Evolutionary conservation across 1,139 yeast species (phyloP), one percentile per base, ranked within the genome.

Genomic region (Sugiyamaella pinicola): DNA sequence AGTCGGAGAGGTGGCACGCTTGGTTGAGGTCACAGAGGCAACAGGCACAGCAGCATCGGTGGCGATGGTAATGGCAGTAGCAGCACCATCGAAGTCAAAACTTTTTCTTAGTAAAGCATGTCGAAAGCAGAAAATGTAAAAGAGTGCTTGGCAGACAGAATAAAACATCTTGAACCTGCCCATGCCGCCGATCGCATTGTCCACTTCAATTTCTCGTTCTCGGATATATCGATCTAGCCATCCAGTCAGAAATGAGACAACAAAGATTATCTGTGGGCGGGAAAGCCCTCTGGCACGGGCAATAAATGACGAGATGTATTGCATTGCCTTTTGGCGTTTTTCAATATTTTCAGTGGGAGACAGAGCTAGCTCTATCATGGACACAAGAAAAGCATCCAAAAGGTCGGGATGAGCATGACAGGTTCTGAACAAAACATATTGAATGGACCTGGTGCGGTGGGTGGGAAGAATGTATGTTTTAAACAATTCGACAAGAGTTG

Each of bases 51-150:
- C 9, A n/a, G 12, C 3, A 26, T 4, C 4, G 31, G 31, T 7
- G n/a, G n/a, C n/a, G n/a, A 26, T 4, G 12, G 31, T 10, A 7
- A n/a, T 49, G 38, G 56, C 61, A 18, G 60, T 64, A 41, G 68
- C 70, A 51, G 57, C 57, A 47, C 58, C 50, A 45, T 58, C 61
- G 13, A 61, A 65, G 21, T 34, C 39, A 13, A 13, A 21, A 43
- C 68, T 70, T 17, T 52, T 73, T 61, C 82, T 78, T 57, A 93
- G 76, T 47, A 79, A 68, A 44, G 80, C 72, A 69, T 87, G 87
- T 58, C 97, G 80, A 71, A 91, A 93, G 66, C 98, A 93, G 67
- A 91, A 90, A 34, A 93, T 88, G 69, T 93, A 93, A 60, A 95
- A 77, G 52, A 93, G 73, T 0, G 96, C 90, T 72, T 93, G 99